Percentiles rank a stretch among this genome's conserved stretches.
These are phyloP conservation scores for Coemansia sp. DNA, from an alignment of 192 early-diverging fungal genomes.

Conservation along the genomic window DNA sequence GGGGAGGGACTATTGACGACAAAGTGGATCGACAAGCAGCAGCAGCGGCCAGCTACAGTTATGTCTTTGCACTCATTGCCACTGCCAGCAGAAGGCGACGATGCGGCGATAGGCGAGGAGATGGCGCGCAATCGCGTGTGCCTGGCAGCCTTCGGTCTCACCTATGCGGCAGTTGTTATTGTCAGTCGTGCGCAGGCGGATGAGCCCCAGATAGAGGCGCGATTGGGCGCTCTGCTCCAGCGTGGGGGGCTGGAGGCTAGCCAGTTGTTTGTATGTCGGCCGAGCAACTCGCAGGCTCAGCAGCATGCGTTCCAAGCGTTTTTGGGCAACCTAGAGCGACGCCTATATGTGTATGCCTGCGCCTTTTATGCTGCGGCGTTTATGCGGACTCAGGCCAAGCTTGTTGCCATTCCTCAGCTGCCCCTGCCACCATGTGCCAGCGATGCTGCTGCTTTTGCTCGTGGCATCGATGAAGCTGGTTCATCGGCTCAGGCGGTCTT, in stretches of 20 bases:
- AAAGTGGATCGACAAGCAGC: slow-evolving; percentile 30
- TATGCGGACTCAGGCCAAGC: slow-evolving; percentile 32
- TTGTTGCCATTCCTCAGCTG: slow-evolving; percentile 24
- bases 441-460: background rate
- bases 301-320: slow-evolving; percentile 27
- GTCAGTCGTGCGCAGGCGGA: slow-evolving; percentile 17
- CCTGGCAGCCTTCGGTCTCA: slow-evolving; percentile 24
- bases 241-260: slow-evolving; percentile 17
- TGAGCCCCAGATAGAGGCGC: slow-evolving; percentile 5
- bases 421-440: slow-evolving; percentile 11
- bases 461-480: background rate
- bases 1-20: slow-evolving; percentile 24
- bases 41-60: slow-evolving; percentile 36
- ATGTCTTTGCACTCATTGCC: slow-evolving; percentile 37
- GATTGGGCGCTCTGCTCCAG: slow-evolving; percentile 15
- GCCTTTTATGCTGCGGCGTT: slow-evolving; percentile 34
- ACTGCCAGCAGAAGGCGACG: slow-evolving; percentile 6
- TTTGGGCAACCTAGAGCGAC: slow-evolving; percentile 19
- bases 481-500: background rate
- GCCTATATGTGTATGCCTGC: slow-evolving; percentile 13
- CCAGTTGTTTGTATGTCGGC: slow-evolving; percentile 39
- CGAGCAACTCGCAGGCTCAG: slow-evolving; percentile 7
- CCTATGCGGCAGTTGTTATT: slow-evolving; percentile 36
- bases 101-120: slow-evolving; percentile 21
- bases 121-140: slow-evolving; percentile 51